phyloP scores from a whole-genome alignment of 2,329 filamentous ascomycete genomes.

The Calonectria fujianensis region DNA sequence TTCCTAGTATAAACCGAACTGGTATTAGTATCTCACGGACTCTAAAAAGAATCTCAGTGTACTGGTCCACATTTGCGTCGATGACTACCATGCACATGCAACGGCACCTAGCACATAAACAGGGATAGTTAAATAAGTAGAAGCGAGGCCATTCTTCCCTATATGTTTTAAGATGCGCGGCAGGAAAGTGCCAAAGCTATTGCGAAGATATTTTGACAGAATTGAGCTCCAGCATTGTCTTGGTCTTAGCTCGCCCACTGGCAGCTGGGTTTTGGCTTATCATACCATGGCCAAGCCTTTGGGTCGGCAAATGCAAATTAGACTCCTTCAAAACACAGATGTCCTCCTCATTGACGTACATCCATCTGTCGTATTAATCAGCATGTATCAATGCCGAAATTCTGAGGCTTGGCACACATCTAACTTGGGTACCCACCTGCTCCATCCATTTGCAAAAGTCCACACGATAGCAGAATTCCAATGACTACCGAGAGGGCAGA shows the following conservation, averaged over 20 bases:
- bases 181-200: conserved; percentile 73
- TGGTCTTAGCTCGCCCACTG: not conserved
- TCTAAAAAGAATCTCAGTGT: not conserved
- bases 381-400: not conserved
- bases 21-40: too few species aligned
- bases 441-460: not conserved
- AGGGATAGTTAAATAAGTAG: conserved; percentile 71
- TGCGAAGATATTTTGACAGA: conserved; percentile 68
- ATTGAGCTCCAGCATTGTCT: conserved; percentile 62
- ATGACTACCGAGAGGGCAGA: not conserved
- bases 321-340: conserved; percentile 69
- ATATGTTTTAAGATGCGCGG: conserved; percentile 70
- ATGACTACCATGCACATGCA: conserved; percentile 65
- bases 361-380: not conserved
- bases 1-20: not conserved
- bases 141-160: conserved; percentile 68
- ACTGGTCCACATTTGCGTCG: conserved; percentile 56
- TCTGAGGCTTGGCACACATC: not conserved
- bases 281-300: conserved; percentile 65
- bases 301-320: conserved; percentile 65
- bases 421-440: not conserved
- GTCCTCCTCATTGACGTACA: conserved; percentile 47
- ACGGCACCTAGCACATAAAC: conserved; percentile 69
- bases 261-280: not conserved
- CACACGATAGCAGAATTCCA: not conserved